Percentiles rank a stretch among this genome's conserved stretches.
Evolutionary conservation across 495 filamentous ascomycete genomes (phyloP).

Genomic region (Xylaria cubensis): DNA sequence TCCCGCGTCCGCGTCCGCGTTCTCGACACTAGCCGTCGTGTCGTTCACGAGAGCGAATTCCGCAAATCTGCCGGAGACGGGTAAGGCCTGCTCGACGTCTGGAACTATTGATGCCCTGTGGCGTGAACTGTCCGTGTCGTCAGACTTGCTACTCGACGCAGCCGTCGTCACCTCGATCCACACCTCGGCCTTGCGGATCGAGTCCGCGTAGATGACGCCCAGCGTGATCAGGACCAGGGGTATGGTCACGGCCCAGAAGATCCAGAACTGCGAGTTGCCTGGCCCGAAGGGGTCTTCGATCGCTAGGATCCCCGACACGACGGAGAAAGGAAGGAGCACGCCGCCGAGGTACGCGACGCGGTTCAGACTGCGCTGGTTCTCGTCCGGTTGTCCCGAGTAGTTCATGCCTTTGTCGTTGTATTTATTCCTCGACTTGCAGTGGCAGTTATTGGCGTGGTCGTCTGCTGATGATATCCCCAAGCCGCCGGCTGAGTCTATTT

Average conservation of each 20-base stretch:
- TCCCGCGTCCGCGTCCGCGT: background rate
- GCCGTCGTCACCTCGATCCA: conserved; percentile 50
- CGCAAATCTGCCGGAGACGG: background rate
- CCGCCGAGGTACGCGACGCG: conserved; percentile 53
- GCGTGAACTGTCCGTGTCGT: background rate
- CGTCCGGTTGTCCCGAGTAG: conserved; percentile 23
- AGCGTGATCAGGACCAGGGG: conserved; percentile 44
- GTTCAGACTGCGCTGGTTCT: conserved; percentile 47
- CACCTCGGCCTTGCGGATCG: conserved; percentile 51
- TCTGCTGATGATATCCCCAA: background rate
- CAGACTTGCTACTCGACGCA: conserved; percentile 18
- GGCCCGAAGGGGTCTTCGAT: conserved; percentile 51
- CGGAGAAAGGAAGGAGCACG: conserved; percentile 48
- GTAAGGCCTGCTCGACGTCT: conserved; percentile 23
- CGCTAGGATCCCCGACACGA: conserved; percentile 50
- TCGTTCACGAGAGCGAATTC: background rate
- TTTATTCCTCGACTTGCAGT: conserved; percentile 13
- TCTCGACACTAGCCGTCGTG: background rate
- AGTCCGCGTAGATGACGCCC: conserved; percentile 51
- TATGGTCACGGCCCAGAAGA: conserved; percentile 48
- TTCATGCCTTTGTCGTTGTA: conserved; percentile 7
- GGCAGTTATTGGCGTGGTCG: background rate
- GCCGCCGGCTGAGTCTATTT: background rate
- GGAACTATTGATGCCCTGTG: background rate
- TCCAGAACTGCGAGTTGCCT: conserved; percentile 42